These are phyloP conservation scores for Cladobotryum mycophilum DNA, from an alignment of 2,329 filamentous ascomycete species.

Conservation along the genomic window DNA sequence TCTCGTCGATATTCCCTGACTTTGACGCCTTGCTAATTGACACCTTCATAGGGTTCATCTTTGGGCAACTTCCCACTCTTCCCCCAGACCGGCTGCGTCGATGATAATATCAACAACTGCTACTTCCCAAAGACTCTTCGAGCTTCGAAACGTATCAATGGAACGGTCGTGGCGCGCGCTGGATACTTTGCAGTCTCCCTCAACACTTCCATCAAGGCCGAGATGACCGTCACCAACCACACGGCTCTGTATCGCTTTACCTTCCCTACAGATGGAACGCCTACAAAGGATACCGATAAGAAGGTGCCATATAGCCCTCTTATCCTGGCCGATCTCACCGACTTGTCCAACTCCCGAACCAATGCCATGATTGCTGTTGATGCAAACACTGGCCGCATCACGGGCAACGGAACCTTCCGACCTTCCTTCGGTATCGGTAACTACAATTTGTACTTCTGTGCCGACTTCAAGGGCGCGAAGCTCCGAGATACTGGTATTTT, in stretches of 20 bases:
- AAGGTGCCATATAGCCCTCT: constrained; percentile 35
- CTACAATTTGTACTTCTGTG: constrained; percentile 54
- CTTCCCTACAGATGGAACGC: constrained; percentile 35
- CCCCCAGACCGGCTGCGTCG: constrained; percentile 39
- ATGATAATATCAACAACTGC: constrained; percentile 42
- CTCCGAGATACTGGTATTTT: constrained; percentile 54
- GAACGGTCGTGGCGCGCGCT: constrained; percentile 48
- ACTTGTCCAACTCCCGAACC: constrained; percentile 36
- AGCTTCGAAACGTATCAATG: constrained; percentile 41
- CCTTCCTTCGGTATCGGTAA: constrained; percentile 56
- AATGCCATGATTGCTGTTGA: constrained; percentile 25
- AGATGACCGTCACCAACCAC: constrained; percentile 57
- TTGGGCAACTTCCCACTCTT: constrained; percentile 49
- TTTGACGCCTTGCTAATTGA: neutral
- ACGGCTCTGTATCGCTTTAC: constrained; percentile 57
- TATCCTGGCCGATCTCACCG: constrained; percentile 53
- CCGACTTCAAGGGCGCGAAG: constrained; percentile 48
- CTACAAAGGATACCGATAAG: constrained; percentile 12
- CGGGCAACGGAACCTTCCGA: constrained; percentile 50
- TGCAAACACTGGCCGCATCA: constrained; percentile 46
- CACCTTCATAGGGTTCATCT: constrained; percentile 29
- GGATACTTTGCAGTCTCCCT: constrained; percentile 57
- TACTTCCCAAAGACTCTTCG: constrained; percentile 43
- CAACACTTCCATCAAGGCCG: constrained; percentile 49
- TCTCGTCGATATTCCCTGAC: neutral